phyloP scores from a whole-genome alignment of 345 rosid genomes.

The Gossypium herbaceum region DNA sequence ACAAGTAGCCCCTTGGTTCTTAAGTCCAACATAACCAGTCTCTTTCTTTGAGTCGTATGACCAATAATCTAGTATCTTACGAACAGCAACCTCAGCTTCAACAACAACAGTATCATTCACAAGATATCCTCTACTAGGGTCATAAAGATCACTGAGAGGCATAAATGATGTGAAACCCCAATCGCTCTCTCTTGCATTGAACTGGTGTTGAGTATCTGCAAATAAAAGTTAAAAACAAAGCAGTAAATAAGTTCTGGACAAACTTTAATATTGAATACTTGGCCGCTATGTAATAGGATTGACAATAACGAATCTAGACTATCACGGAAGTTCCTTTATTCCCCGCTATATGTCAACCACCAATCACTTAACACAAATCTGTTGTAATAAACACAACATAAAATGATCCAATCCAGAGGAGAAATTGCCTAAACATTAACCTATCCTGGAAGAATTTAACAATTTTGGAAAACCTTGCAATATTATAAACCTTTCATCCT shows the following conservation, averaged over 20 bases:
- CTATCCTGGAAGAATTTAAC: background rate
- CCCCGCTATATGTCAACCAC: background rate
- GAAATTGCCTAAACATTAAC: background rate
- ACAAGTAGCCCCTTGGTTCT: conserved; percentile 99
- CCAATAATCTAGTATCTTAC: conserved; percentile 87
- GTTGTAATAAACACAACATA: background rate
- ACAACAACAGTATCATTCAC: conserved; percentile 67
- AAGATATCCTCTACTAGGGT: conserved; percentile 72
- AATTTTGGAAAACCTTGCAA: background rate
- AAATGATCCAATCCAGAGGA: background rate
- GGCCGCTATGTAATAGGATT: conserved; percentile 13
- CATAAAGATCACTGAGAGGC: conserved; percentile 91
- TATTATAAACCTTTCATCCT: background rate
- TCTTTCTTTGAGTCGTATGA: conserved; percentile 94
- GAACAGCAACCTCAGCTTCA: conserved; percentile 95
- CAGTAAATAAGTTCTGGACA: background rate
- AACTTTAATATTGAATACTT: conserved; percentile 2
- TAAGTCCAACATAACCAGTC: conserved; percentile 96
- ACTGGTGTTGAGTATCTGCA: conserved; percentile 94
- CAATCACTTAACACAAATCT: background rate
- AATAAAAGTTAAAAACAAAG: conserved; percentile 15
- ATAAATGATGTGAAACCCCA: conserved; percentile 99
- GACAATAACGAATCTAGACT: conserved; percentile 12
- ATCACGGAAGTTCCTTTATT: background rate
- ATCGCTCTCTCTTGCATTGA: conserved; percentile 92